These are phyloP conservation scores for Leptosphaerulina australis DNA, from an alignment of 2,329 filamentous ascomycete genomes.

Conservation along the genomic window DNA sequence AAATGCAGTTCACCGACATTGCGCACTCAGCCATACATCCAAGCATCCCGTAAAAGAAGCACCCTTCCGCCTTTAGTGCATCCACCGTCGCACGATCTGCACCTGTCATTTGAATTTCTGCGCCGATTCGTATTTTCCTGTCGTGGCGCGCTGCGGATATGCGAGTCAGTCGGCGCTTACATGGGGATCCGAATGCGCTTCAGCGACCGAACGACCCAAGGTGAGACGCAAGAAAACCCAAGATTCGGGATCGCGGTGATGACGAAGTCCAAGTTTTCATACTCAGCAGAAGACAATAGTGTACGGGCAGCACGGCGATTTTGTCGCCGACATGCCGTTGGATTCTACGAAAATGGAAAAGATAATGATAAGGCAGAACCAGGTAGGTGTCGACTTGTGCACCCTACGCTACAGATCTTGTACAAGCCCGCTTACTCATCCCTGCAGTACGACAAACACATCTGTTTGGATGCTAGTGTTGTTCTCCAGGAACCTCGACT, in stretches of 20 bases:
- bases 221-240: neutral
- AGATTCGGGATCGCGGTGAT: neutral
- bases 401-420: no score
- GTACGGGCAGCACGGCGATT: no score
- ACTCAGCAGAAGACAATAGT: no score
- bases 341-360: no score
- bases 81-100: neutral
- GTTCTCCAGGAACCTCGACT: no score
- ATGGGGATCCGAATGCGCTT: slow-evolving; percentile 11
- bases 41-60: neutral
- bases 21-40: neutral
- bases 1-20: neutral
- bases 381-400: no score
- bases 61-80: neutral
- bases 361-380: no score
- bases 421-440: no score
- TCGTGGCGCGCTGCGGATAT: slow-evolving; percentile 8
- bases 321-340: no score
- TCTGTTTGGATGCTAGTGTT: no score
- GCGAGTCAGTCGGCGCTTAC: slow-evolving; percentile 7
- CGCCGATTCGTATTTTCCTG: neutral
- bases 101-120: neutral
- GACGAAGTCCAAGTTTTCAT: neutral
- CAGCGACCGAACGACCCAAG: neutral
- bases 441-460: no score